Evolutionary conservation across 2,329 filamentous ascomycete genomes (phyloP).

Genomic region (Penicillium occitanis): DNA sequence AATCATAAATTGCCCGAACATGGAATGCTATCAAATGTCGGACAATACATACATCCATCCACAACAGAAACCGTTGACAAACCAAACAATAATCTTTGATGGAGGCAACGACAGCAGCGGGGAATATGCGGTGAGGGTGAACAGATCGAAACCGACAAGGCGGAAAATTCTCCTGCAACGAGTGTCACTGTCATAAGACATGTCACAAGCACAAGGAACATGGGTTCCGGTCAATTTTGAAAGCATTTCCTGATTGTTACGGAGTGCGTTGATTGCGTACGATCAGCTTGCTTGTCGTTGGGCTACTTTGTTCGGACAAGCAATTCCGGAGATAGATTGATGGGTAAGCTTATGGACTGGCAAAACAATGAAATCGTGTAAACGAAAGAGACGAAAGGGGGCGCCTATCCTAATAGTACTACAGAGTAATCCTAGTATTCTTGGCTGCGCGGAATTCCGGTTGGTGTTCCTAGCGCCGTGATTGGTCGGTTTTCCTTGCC

Average conservation of each 20-base stretch:
- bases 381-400: not conserved
- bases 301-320: not conserved
- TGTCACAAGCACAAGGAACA: not conserved
- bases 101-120: not conserved
- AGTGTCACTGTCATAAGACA: not conserved
- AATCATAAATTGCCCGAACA: conserved; percentile 2
- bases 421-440: not conserved
- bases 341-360: not conserved
- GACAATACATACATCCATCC: not conserved
- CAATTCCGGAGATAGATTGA: not conserved
- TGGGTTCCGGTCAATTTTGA: not conserved
- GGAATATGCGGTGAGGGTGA: conserved; percentile 8
- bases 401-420: not conserved
- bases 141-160: not conserved
- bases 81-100: not conserved
- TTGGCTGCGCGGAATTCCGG: not conserved
- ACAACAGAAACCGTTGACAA: conserved; percentile 1
- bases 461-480: not conserved
- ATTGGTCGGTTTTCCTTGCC: not conserved
- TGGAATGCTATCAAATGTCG: not conserved
- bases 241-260: not conserved
- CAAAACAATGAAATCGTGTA: not conserved
- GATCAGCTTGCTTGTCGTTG: not conserved
- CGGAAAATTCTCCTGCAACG: not conserved
- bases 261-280: not conserved